A percentile compares a stretch with the other conserved stretches of the same genome.
phyloP scores from a whole-genome alignment of 345 rosid genomes.

The Physaria fendleri region DNA sequence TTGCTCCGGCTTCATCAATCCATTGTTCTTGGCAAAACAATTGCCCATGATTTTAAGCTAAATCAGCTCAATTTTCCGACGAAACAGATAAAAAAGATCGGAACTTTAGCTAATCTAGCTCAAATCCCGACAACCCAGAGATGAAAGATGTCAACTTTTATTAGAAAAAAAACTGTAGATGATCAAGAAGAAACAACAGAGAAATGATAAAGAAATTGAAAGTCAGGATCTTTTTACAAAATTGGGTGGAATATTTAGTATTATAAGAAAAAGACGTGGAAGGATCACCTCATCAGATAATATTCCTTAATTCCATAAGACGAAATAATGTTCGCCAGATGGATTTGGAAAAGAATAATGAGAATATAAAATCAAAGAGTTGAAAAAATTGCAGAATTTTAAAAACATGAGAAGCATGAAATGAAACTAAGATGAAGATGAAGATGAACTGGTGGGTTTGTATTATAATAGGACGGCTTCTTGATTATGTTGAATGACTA shows the following conservation, averaged over 20 bases:
- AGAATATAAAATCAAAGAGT: not conserved
- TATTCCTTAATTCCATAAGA: constrained; percentile 10
- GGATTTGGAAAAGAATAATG: not conserved
- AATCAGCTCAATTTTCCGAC: too few relatives aligned
- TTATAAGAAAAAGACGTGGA: constrained; percentile 29
- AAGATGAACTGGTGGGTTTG: not conserved
- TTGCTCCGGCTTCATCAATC: too few relatives aligned
- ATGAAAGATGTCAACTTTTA: not conserved
- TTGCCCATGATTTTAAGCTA: too few relatives aligned
- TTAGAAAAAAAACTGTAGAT: not conserved
- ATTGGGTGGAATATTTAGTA: constrained; percentile 1
- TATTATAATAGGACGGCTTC: constrained; percentile 9
- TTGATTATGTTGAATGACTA: constrained; percentile 2
- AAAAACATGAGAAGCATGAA: constrained; percentile 30
- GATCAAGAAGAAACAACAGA: constrained; percentile 8
- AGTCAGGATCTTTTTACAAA: not conserved
- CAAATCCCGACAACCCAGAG: constrained; percentile 9
- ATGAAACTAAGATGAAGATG: not conserved
- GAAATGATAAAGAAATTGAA: constrained; percentile 3
- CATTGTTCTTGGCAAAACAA: too few relatives aligned
- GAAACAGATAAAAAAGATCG: constrained; percentile 14
- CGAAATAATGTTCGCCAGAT: constrained; percentile 21
- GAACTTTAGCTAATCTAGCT: constrained; percentile 10
- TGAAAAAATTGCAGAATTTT: constrained; percentile 8
- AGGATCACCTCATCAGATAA: constrained; percentile 30